phyloP scores from a whole-genome alignment of 2,329 filamentous ascomycete species.

The Neofusicoccum kwambonambiense region DNA sequence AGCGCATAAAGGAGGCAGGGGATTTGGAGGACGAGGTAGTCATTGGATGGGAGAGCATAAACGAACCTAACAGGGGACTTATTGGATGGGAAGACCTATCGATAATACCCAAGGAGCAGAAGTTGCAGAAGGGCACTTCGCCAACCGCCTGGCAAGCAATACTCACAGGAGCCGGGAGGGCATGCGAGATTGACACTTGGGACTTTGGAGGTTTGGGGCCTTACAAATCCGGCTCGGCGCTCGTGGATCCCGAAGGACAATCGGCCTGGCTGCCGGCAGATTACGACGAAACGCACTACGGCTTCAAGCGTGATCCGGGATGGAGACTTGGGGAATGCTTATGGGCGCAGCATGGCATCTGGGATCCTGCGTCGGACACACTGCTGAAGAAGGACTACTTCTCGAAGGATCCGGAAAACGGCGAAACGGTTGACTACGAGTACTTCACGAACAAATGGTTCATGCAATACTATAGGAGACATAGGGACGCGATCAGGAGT shows the following conservation, averaged over 20 bases:
- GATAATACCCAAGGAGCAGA: conserved; percentile 79
- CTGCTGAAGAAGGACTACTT: conserved; percentile 88
- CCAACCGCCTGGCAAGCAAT: conserved; percentile 95
- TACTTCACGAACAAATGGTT: conserved; percentile 91
- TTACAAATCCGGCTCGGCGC: conserved; percentile 77
- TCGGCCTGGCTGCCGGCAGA: conserved; percentile 78
- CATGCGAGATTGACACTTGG: conserved; percentile 88
- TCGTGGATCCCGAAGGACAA: conserved; percentile 86
- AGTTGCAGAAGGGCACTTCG: conserved; percentile 86
- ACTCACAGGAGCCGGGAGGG: conserved; percentile 83
- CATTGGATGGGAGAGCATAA: conserved; percentile 94
- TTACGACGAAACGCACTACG: conserved; percentile 84
- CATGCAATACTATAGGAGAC: conserved; percentile 78
- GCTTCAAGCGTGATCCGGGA: conserved; percentile 80
- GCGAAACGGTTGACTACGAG: conserved; percentile 73
- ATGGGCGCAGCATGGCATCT: conserved; percentile 96
- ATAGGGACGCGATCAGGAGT: conserved; percentile 69
- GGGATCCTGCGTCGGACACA: conserved; percentile 77
- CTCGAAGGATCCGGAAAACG: conserved; percentile 70
- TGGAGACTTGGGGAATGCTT: conserved; percentile 95
- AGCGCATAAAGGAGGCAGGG: conserved; percentile 83
- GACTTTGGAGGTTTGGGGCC: conserved; percentile 92
- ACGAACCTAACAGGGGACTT: conserved; percentile 89
- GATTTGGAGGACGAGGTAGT: conserved; percentile 84
- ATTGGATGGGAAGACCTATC: conserved; percentile 81